Evolutionary conservation across 2,329 filamentous ascomycete species (phyloP).

Genomic region (Fusarium sp.): DNA sequence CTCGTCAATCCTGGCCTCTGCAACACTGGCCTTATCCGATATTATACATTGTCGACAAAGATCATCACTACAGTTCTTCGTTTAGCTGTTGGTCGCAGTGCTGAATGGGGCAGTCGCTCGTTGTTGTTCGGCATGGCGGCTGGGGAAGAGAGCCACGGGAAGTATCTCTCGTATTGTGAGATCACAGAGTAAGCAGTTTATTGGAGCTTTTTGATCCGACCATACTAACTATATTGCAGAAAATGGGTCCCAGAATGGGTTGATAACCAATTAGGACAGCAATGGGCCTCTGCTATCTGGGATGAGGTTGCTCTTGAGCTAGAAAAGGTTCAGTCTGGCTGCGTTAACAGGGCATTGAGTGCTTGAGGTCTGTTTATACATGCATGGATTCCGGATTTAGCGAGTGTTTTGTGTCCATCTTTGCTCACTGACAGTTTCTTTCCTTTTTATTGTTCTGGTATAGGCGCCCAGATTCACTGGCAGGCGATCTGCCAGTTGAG

Average conservation of each 20-base stretch:
- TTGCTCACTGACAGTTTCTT: too few species aligned
- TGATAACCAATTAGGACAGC: not conserved
- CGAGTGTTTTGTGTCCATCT: too few species aligned
- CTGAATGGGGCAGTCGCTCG: slow-evolving; percentile 3
- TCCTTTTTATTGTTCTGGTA: too few species aligned
- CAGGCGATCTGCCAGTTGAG: too few species aligned
- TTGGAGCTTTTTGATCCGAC: not conserved
- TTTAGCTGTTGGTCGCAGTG: not conserved
- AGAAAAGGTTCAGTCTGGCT: not conserved
- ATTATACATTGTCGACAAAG: not conserved
- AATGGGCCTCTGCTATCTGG: not conserved
- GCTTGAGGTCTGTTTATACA: too few species aligned
- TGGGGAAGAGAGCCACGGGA: not conserved
- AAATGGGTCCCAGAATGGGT: slow-evolving; percentile 1
- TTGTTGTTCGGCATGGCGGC: slow-evolving; percentile 1
- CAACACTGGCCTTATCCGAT: not conserved
- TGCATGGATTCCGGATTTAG: too few species aligned
- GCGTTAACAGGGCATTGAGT: not conserved
- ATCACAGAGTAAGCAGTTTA: not conserved
- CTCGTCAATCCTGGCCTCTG: slow-evolving; percentile 3
- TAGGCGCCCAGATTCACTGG: too few species aligned
- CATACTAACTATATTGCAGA: not conserved
- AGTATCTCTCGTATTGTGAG: slow-evolving; percentile 1
- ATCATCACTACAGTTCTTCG: not conserved
- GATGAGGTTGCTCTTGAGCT: not conserved